Percentiles rank a stretch among this genome's conserved stretches.
These are phyloP conservation scores for Rhizodiscina lignyota DNA, from an alignment of 495 filamentous ascomycete species.

Conservation along the genomic window DNA sequence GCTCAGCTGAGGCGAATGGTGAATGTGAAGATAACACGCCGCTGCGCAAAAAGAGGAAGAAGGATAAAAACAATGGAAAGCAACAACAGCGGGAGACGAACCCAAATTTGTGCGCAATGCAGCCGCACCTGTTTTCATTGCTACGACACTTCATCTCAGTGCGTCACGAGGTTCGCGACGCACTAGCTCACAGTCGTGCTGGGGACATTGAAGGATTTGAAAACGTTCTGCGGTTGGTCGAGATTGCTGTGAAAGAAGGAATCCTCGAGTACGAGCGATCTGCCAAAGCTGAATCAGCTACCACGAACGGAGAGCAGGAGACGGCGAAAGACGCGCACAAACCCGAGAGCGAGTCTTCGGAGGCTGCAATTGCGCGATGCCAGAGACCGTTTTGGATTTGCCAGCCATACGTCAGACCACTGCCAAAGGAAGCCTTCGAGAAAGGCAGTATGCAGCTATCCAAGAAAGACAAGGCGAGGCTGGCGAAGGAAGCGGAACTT, in stretches of 20 bases:
- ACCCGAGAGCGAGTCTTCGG: slow-evolving; percentile 35
- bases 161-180: slow-evolving; percentile 68
- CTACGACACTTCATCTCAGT: slow-evolving; percentile 60
- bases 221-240: slow-evolving; percentile 45
- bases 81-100: slow-evolving; percentile 43
- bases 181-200: slow-evolving; percentile 45
- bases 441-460: slow-evolving; percentile 59
- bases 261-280: slow-evolving; percentile 48
- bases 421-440: slow-evolving; percentile 76
- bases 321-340: slow-evolving; percentile 2
- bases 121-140: slow-evolving; percentile 85
- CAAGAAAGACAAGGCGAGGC: slow-evolving; percentile 31
- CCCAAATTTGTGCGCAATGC: slow-evolving; percentile 68
- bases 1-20: neutral
- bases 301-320: slow-evolving; percentile 13
- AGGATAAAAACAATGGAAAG: slow-evolving; percentile 35
- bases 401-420: slow-evolving; percentile 74
- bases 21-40: slow-evolving; percentile 13
- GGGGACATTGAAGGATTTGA: slow-evolving; percentile 61
- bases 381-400: slow-evolving; percentile 81
- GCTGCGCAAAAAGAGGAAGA: slow-evolving; percentile 23
- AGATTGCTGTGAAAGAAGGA: slow-evolving; percentile 53
- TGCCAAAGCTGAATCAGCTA: slow-evolving; percentile 16
- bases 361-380: slow-evolving; percentile 49
- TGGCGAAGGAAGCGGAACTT: slow-evolving; percentile 21